Evolutionary conservation across 78 protist species (phyloP).

Genomic region (Speleostelium caveatum): DNA sequence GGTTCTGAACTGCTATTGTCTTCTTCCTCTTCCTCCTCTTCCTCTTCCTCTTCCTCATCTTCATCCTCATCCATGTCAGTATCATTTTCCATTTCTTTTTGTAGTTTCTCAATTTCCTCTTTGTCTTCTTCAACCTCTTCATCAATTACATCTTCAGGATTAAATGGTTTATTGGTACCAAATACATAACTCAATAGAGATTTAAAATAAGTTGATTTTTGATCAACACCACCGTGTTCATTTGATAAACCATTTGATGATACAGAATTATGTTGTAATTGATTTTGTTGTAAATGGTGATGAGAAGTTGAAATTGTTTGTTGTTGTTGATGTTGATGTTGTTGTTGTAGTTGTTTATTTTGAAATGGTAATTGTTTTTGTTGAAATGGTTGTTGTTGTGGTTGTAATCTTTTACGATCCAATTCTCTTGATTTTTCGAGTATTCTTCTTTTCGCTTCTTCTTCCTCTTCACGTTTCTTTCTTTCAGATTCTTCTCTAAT

Average conservation of each 20-base stretch:
- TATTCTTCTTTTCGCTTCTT: conserved; percentile 16
- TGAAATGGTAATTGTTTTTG: neutral
- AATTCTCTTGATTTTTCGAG: conserved; percentile 11
- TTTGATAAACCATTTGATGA: too few relatives aligned
- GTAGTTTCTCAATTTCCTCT: neutral
- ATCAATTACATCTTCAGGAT: neutral
- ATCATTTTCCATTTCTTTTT: neutral
- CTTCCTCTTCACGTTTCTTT: conserved; percentile 6
- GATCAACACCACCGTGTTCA: too few relatives aligned
- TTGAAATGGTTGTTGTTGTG: neutral
- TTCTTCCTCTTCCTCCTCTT: neutral
- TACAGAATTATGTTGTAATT: too few relatives aligned
- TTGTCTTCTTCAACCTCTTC: neutral
- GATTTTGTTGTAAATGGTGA: conserved; percentile 13
- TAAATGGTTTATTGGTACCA: neutral
- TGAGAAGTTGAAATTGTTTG: neutral
- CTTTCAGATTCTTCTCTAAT: neutral
- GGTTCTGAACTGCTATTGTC: neutral
- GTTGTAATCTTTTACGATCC: neutral
- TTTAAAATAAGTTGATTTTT: neutral
- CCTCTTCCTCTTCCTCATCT: conserved; percentile 5
- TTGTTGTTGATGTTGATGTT: neutral
- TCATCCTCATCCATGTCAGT: neutral
- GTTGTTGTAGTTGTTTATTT: conserved; percentile 3
- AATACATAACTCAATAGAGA: neutral